Evolutionary conservation across 164 flowering plant species (phyloP), one percentile per base, ranked within the genome.

Genomic region (Euptelea pleiosperma): DNA sequence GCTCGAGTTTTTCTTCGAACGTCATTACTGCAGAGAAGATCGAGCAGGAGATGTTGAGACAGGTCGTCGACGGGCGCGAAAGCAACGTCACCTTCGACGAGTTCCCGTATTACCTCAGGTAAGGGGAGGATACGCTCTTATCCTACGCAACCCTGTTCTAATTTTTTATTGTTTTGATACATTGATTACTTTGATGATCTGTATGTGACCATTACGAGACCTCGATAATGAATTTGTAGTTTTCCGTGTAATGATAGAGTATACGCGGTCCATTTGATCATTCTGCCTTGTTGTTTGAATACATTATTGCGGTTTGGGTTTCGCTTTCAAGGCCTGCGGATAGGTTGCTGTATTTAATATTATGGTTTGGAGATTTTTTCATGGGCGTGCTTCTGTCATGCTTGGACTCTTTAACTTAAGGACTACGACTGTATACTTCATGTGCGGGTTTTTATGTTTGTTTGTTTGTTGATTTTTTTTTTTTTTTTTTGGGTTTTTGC

Each of bases 101-200:
- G 43, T 89, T 92, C 24, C 97, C 97, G 0, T 89, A 86, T 61
- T 87, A 87, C 61, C 83, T 92, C 63, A 87, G 91, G 98, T 86
- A 24, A 26, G 25, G 5, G 14, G n/a, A 12, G 12, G 0, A n/a
- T 2, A 34, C 6, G 1, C 8, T 58, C 18, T 36, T 37, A 8
- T 44, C 10, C 31, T 41, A 10, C n/a, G n/a, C n/a, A 35, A 14
- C 36, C 14, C 16, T 11, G 34, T 24, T 37, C 18, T n/a, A 15
- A 25, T 28, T 43, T 47, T n/a, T n/a, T n/a, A n/a, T 37, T n/a
- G 8, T 37, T 57, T 30, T 10, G 16, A 6, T 52, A 31, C 14
- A 28, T 50, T 49, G 24, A 46, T 46, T 25, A 1, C 45, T 61
- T 24, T 12, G 28, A 18, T 7, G 15, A 16, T 18, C 36, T 46